Evolutionary conservation across 805 yeast genomes (phyloP).

Genomic region (Pichia thaimueangensis): DNA sequence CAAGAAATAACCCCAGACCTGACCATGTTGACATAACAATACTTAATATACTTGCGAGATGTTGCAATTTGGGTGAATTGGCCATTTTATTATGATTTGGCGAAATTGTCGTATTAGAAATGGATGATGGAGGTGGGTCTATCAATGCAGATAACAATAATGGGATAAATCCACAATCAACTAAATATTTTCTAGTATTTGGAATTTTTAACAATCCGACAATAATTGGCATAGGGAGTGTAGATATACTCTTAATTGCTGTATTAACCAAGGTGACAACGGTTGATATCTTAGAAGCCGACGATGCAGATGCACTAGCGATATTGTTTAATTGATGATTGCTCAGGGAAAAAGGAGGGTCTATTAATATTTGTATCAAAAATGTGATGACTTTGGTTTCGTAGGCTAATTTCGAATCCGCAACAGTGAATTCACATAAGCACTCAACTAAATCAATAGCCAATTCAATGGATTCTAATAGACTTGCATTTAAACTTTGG

Average conservation of each 20-base stretch:
- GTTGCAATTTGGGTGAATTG: conserved; percentile 50
- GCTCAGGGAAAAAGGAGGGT: conserved; percentile 11
- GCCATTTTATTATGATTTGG: conserved; percentile 34
- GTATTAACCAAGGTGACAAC: not conserved
- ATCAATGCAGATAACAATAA: conserved; percentile 65
- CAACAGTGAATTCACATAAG: conserved; percentile 9
- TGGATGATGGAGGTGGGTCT: conserved; percentile 27
- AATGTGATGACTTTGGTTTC: conserved; percentile 7
- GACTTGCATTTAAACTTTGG: not conserved
- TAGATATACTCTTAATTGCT: conserved; percentile 5
- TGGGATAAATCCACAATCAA: conserved; percentile 58
- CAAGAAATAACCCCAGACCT: conserved; percentile 64
- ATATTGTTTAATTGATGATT: not conserved
- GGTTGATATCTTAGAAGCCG: not conserved
- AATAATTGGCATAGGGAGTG: conserved; percentile 22
- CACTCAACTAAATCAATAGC: conserved; percentile 1
- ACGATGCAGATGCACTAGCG: not conserved
- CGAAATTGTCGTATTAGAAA: not conserved
- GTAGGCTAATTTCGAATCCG: conserved; percentile 5
- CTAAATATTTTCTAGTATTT: conserved; percentile 42
- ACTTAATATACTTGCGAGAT: conserved; percentile 52
- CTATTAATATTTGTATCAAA: conserved; percentile 8
- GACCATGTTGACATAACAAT: conserved; percentile 63
- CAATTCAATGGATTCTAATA: conserved; percentile 1
- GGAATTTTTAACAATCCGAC: conserved; percentile 54